Percentiles rank a stretch among this genome's conserved stretches.
These are phyloP conservation scores for Tilletiopsis washingtonensis DNA, from an alignment of 1,284 basidiomycete species.

Conservation along the genomic window DNA sequence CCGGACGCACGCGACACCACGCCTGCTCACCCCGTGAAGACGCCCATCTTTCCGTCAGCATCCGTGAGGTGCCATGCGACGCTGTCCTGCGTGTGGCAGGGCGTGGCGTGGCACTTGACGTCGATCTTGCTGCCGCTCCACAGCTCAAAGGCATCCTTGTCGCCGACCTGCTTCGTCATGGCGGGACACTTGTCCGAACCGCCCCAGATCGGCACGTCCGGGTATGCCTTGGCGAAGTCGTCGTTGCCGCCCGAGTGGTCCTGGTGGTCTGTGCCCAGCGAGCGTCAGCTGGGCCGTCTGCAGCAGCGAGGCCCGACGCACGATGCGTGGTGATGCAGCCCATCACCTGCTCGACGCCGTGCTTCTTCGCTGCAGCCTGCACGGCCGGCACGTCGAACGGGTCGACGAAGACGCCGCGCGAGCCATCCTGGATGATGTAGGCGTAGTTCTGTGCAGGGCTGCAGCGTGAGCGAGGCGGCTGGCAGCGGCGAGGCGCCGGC, in stretches of 20 bases:
- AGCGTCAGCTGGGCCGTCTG: not conserved
- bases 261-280: constrained; percentile 14
- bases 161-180: constrained; percentile 61
- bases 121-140: constrained; percentile 16
- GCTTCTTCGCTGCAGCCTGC: constrained; percentile 58
- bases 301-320: not conserved
- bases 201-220: constrained; percentile 68
- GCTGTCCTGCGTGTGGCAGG: constrained; percentile 93
- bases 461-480: constrained; percentile 46
- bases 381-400: constrained; percentile 76
- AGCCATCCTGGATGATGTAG: constrained; percentile 29
- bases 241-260: constrained; percentile 84
- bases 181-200: constrained; percentile 67
- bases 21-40: constrained; percentile 69
- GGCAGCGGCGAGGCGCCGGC: not conserved
- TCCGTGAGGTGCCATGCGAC: constrained; percentile 78
- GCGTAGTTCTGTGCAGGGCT: constrained; percentile 46
- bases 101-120: constrained; percentile 61
- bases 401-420: constrained; percentile 52
- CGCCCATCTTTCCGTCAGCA: constrained; percentile 57
- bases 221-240: constrained; percentile 55
- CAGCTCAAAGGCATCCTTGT: constrained; percentile 25
- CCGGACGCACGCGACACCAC: not conserved
- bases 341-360: constrained; percentile 57
- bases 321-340: constrained; percentile 43